phyloP scores from a whole-genome alignment of 805 yeast species.

The Jamesozyma lodderae region DNA sequence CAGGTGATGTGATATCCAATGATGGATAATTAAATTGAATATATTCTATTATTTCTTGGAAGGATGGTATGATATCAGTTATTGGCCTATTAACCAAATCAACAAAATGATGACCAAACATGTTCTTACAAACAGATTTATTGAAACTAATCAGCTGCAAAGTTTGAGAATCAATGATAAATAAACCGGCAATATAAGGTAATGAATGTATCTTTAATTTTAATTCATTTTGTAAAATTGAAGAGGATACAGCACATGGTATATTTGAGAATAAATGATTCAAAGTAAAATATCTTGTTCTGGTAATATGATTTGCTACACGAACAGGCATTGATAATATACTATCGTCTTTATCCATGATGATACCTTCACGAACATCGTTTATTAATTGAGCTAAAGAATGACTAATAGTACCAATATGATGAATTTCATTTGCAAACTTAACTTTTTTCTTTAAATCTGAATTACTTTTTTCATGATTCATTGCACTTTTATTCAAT shows the following conservation, averaged over 20 bases:
- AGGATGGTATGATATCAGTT: slow-evolving; percentile 53
- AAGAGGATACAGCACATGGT: slow-evolving; percentile 69
- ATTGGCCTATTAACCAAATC: slow-evolving; percentile 41
- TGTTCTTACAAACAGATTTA: slow-evolving; percentile 64
- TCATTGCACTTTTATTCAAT: background rate
- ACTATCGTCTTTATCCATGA: slow-evolving; percentile 21
- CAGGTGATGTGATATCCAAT: slow-evolving; percentile 33
- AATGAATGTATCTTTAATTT: slow-evolving; percentile 63
- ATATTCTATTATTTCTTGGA: slow-evolving; percentile 34
- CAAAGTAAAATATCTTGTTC: slow-evolving; percentile 55
- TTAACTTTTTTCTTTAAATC: slow-evolving; percentile 19
- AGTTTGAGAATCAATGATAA: slow-evolving; percentile 48
- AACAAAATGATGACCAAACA: slow-evolving; percentile 57
- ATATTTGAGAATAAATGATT: slow-evolving; percentile 38
- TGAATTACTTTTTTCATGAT: slow-evolving; percentile 1
- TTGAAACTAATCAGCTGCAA: slow-evolving; percentile 62
- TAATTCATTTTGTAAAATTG: slow-evolving; percentile 39
- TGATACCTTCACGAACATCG: slow-evolving; percentile 23
- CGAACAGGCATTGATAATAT: slow-evolving; percentile 28
- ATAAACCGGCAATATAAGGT: slow-evolving; percentile 82
- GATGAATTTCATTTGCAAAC: slow-evolving; percentile 22
- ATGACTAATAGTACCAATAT: slow-evolving; percentile 19
- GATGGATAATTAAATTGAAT: slow-evolving; percentile 32
- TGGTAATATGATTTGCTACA: slow-evolving; percentile 41
- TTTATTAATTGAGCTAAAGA: slow-evolving; percentile 22